Conservation (phyloP, 192 early-diverging fungal species). For the Linnemannia exigua region DNA sequence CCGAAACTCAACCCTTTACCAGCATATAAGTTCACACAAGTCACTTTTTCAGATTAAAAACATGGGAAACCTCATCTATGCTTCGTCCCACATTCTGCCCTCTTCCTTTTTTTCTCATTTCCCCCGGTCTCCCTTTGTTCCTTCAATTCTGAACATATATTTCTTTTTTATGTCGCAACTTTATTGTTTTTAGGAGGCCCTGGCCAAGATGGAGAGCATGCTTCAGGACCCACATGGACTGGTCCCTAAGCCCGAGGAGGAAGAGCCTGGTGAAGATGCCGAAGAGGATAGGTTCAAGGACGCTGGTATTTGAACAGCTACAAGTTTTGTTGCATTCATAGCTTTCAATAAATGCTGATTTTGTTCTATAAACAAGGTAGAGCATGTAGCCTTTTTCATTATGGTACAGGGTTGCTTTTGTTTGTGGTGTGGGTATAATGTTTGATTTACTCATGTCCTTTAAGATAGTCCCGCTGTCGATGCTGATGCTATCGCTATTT, state of each 20-base stretch:
- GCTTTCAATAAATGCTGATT: background rate
- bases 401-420: background rate
- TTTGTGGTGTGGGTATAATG: background rate
- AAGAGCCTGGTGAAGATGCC: constrained; percentile 32
- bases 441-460: background rate
- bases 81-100: no score
- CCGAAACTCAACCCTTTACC: background rate
- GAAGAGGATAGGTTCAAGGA: constrained; percentile 35
- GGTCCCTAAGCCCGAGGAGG: constrained; percentile 13
- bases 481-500: background rate
- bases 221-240: constrained; percentile 41
- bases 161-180: background rate
- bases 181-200: constrained; percentile 18
- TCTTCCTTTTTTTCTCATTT: background rate
- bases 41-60: background rate
- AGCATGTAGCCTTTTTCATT: background rate
- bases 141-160: background rate
- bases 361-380: background rate
- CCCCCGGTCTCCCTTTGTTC: constrained; percentile 1
- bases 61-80: background rate
- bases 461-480: background rate
- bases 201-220: constrained; percentile 48
- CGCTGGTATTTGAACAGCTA: background rate
- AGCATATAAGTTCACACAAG: background rate
- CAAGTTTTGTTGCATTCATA: background rate